These are phyloP conservation scores for Solidago caesia DNA, from an alignment of 129 eudicot species.

Conservation along the genomic window DNA sequence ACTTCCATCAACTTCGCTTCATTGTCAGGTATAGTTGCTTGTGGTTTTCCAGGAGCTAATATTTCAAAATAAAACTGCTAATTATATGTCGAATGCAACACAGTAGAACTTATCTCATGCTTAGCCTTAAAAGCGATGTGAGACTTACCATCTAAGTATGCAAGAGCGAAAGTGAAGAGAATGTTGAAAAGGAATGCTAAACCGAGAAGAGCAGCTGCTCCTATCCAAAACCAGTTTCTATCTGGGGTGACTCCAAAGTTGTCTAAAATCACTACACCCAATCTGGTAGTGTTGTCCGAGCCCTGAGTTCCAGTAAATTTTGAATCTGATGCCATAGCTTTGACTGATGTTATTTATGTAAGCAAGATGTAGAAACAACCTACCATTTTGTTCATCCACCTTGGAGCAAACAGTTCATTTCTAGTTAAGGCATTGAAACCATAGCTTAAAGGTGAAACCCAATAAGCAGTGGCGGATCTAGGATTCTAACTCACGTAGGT, in stretches of 20 bases:
- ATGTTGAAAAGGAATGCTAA: conserved; percentile 45
- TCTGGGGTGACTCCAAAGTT: conserved; percentile 44
- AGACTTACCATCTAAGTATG: conserved; percentile 44
- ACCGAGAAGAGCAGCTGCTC: conserved; percentile 54
- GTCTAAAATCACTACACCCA: conserved; percentile 53
- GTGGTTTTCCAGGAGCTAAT: conserved; percentile 68
- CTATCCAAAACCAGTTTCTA: conserved; percentile 56
- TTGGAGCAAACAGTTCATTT: conserved; percentile 61
- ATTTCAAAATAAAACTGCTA: conserved; percentile 7
- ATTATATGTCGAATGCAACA: conserved; percentile 16
- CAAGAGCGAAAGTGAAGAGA: conserved; percentile 49
- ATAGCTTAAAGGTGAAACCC: conserved; percentile 64
- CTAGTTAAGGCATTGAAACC: conserved; percentile 54
- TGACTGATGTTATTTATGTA: background rate
- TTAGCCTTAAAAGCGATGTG: background rate
- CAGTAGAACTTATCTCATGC: background rate
- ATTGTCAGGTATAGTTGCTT: conserved; percentile 51
- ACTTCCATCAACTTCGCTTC: conserved; percentile 21
- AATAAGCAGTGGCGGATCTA: no score
- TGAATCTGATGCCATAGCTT: background rate
- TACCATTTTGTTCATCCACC: conserved; percentile 64
- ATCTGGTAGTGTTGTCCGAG: conserved; percentile 43
- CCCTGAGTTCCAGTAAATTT: conserved; percentile 33
- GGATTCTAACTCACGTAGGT: no score
- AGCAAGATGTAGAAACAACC: conserved; percentile 13